Conservation (phyloP, 164 flowering plant genomes). For the Litsea cubeba region DNA sequence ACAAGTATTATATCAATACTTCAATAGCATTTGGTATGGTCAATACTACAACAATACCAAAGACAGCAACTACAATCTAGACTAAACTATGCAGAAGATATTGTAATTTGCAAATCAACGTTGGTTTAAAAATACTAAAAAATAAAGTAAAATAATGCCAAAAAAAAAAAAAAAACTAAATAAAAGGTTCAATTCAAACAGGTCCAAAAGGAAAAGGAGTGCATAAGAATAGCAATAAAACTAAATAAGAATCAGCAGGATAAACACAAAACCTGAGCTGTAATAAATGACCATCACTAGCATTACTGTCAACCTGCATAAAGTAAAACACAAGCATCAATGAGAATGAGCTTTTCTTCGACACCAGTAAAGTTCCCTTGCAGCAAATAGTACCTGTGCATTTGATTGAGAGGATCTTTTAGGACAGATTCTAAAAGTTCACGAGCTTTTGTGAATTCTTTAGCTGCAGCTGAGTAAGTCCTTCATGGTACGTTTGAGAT, state of each 20-base stretch:
- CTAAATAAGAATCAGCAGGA: neutral
- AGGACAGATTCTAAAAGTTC: slow-evolving; percentile 77
- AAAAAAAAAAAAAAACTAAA: too few relatives aligned
- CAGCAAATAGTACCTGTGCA: slow-evolving; percentile 48
- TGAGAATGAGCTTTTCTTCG: neutral
- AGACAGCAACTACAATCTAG: neutral
- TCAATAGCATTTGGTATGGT: neutral
- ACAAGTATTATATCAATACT: neutral
- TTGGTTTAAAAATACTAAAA: neutral
- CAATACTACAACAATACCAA: neutral
- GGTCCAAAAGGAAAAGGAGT: neutral
- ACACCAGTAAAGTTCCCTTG: neutral
- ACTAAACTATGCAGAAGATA: neutral
- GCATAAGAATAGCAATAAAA: neutral
- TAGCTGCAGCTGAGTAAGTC: slow-evolving; percentile 77
- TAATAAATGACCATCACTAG: slow-evolving; percentile 73
- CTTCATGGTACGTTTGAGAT: slow-evolving; percentile 86
- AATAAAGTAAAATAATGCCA: too few relatives aligned
- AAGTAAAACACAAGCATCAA: slow-evolving; percentile 14
- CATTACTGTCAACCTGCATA: slow-evolving; percentile 51
- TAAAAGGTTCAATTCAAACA: too few relatives aligned
- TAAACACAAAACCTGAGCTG: slow-evolving; percentile 68
- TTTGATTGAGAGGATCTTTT: slow-evolving; percentile 66
- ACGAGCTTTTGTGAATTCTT: slow-evolving; percentile 78
- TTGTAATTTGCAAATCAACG: neutral